Base-by-base conservation (phyloP, 495 filamentous ascomycete genomes). In the Aspergillus sclerotioniger region DNA sequence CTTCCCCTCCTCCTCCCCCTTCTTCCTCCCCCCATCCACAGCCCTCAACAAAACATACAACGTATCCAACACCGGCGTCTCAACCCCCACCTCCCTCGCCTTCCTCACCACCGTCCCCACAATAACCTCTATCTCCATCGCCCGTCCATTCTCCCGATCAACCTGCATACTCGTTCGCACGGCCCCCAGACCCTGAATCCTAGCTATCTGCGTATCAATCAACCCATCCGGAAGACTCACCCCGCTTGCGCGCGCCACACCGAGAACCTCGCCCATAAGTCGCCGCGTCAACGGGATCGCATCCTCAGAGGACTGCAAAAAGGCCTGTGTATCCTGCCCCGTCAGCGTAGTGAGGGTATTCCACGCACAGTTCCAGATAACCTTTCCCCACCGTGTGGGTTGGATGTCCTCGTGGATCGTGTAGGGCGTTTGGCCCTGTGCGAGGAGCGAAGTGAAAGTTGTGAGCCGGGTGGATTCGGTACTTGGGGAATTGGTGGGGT, bases 61-160 rank as follows among this genome's bases (percentile, higher is more conserved):
- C 8, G 70, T 74, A 59, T 83, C 76, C 28, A 84, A 50, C 44
- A 69, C 72, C 1, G 80, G 80, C 12, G 75, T 76, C 33, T 68
- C 62, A 10, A 83, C 61, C 7, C 77, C 79, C 16, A 80, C 57
- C 53, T 82, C 78, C 57, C 71, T 71, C 3, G 80, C 73, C 61
- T 77, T 82, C 45, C 66, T 64, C 29, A 78, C 75, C 8, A 80
- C 78, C 60, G 77, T 77, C 8, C 82, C 82, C 9, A 85, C 57
- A 46, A 85, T 84, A 4, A 83, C 76, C 53, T 85, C 82, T 8
- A 84, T 70, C 62, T 84, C 81, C 79, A 84, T 75, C 0, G 69
- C 73, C 44, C 76, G 72, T 12, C 75, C 77, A 53, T 65, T 73
- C 60, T 77, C 73, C 39, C 68, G 71, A 68, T 84, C 82, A 7